Evolutionary conservation across 176 grass and related monocot genomes (phyloP).

Genomic region (Raddia distichophylla): DNA sequence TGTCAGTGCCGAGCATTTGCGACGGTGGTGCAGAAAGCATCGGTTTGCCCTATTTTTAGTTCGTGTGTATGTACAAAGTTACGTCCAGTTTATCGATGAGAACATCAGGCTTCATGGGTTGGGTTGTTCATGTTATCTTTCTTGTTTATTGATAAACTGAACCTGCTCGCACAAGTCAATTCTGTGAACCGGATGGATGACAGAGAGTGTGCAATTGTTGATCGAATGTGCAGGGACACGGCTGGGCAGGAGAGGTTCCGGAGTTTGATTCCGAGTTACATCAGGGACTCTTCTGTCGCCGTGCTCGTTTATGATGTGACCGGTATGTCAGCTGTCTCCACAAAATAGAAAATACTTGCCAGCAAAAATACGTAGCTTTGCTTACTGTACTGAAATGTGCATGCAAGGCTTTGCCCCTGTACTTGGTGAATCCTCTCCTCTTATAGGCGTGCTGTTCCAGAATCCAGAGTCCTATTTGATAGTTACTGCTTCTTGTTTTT

Average conservation of each 20-base stretch:
- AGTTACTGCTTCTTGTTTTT: background rate
- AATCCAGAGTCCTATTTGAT: background rate
- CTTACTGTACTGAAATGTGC: background rate
- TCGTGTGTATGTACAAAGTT: background rate
- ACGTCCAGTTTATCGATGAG: background rate
- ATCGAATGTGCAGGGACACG: constrained; percentile 62
- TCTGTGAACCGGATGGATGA: background rate
- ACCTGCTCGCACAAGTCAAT: background rate
- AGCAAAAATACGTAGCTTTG: constrained; percentile 1
- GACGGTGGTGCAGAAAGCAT: background rate
- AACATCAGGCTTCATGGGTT: background rate
- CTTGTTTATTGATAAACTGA: background rate
- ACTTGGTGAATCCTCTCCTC: too few species aligned
- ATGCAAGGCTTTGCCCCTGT: background rate
- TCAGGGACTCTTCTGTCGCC: constrained; percentile 80
- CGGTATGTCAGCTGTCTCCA: constrained; percentile 43
- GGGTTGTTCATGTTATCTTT: background rate
- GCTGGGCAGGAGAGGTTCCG: constrained; percentile 87
- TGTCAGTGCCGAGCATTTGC: background rate
- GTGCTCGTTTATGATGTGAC: constrained; percentile 84
- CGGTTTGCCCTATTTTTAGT: background rate
- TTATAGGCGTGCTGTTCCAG: background rate
- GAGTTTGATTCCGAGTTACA: constrained; percentile 82
- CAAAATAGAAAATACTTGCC: background rate
- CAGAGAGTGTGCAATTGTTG: background rate